Evolutionary conservation across 1,284 basidiomycete genomes (phyloP), one percentile per base, ranked within the genome.

Genomic region (Moniliella sp.): DNA sequence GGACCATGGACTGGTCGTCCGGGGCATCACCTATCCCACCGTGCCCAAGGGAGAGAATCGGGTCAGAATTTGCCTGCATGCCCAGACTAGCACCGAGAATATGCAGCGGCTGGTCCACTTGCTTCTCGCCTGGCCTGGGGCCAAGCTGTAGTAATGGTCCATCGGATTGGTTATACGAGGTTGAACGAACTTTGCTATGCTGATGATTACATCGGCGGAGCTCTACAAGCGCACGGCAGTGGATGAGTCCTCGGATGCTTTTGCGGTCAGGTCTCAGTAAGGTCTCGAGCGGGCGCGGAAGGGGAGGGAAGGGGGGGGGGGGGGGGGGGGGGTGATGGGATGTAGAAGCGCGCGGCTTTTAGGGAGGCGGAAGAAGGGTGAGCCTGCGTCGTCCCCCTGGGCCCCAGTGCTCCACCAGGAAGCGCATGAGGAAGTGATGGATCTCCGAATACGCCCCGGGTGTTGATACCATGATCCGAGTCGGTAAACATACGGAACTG

Each of bases 401-500:
- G 13, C 83, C 84, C 83, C 86, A 94, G 52, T 78, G 80, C 62
- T 86, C 80, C 1, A 73, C 45, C 38, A 97, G 64, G 63, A 83
- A 93, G 14, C 62, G 66, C 1, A 74, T 75, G 72, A 94, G 71
- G 64, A 71, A 88, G 64, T 88, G 76, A 45, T 76, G 78, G 34
- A 94, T 63, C 62, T 91, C 86, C 37, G 75, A 62, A 45, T 77
- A 78, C 86, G 2, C 76, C 78, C 28, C 83, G 66, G 36, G 64
- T 70, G 13, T 42, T 57, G 39, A 91, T 84, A 13, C 65, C 57
- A 50, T 91, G 82, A n/a, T 35, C 37, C n/a, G 78, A 82, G 61
- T 97, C 88, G 15, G 82, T 82, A 63, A 94, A 97, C 78, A 91
- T 81, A 53, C 86, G 71, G 63, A 93, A 91, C 48, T 75, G 67